phyloP scores from a whole-genome alignment of 495 filamentous ascomycete genomes.

The Hyaloscypha variabilis region DNA sequence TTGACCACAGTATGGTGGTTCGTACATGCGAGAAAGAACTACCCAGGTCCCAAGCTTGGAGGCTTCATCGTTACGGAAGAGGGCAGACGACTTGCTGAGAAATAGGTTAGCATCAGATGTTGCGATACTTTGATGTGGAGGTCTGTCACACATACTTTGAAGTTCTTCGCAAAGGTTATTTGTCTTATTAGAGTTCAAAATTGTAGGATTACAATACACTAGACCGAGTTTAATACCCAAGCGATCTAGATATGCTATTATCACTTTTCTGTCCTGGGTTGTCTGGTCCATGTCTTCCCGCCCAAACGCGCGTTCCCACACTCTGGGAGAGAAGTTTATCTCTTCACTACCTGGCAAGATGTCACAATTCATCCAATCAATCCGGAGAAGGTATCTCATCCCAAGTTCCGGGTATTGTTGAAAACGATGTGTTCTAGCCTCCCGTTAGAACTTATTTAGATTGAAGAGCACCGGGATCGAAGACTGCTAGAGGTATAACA shows the following conservation, averaged over 20 bases:
- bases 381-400: too few relatives aligned
- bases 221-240: background rate
- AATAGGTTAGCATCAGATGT: background rate
- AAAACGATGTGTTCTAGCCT: too few relatives aligned
- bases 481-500: too few relatives aligned
- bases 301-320: too few relatives aligned
- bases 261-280: background rate
- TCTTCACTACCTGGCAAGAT: too few relatives aligned
- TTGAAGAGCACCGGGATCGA: too few relatives aligned
- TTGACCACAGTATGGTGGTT: slow-evolving; percentile 66
- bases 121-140: background rate
- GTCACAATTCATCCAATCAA: too few relatives aligned
- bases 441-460: too few relatives aligned
- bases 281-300: background rate
- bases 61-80: slow-evolving; percentile 12
- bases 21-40: slow-evolving; percentile 55
- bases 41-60: slow-evolving; percentile 58
- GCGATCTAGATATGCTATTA: background rate
- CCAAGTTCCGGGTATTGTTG: too few relatives aligned
- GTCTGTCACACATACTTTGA: background rate
- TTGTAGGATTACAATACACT: background rate
- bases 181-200: background rate
- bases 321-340: too few relatives aligned
- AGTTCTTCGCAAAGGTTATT: background rate
- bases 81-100: slow-evolving; percentile 6